Evolutionary conservation across 768 basidiomycete species (phyloP).

Genomic region (Lentinula boryana): DNA sequence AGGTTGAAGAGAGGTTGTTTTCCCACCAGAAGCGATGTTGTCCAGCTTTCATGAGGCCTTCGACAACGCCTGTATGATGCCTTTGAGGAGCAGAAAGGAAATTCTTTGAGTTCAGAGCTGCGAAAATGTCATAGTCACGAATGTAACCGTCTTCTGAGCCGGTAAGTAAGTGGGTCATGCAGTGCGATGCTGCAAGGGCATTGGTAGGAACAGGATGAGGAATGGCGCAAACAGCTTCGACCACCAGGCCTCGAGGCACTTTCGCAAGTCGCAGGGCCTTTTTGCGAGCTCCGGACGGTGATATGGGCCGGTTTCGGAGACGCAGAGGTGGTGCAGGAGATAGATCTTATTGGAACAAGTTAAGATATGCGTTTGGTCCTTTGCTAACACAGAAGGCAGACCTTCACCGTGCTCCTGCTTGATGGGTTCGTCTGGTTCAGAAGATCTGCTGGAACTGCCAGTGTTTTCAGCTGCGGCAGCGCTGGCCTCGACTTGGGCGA

Average conservation of each 20-base stretch:
- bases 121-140: conserved; percentile 86
- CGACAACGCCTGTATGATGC: conserved; percentile 85
- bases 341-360: conserved; percentile 14
- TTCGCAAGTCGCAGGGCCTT: conserved; percentile 28
- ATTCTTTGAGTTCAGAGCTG: conserved; percentile 81
- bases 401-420: not conserved
- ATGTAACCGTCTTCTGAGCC: conserved; percentile 94
- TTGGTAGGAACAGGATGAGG: conserved; percentile 87
- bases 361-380: not conserved
- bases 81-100: conserved; percentile 86
- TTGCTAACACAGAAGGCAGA: not conserved
- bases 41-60: conserved; percentile 86
- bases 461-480: conserved; percentile 11
- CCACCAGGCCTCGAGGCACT: conserved; percentile 63
- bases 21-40: conserved; percentile 91
- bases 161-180: conserved; percentile 84
- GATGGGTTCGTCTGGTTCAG: not conserved
- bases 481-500: conserved; percentile 18
- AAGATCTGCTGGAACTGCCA: conserved; percentile 8
- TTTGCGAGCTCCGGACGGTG: conserved; percentile 51
- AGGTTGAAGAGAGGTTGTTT: conserved; percentile 38
- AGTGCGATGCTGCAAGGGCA: conserved; percentile 78
- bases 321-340: conserved; percentile 26
- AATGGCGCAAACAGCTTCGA: conserved; percentile 89
- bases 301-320: conserved; percentile 38